Evolutionary conservation across 1,139 yeast genomes (phyloP).

Genomic region (Pichia cactophila): DNA sequence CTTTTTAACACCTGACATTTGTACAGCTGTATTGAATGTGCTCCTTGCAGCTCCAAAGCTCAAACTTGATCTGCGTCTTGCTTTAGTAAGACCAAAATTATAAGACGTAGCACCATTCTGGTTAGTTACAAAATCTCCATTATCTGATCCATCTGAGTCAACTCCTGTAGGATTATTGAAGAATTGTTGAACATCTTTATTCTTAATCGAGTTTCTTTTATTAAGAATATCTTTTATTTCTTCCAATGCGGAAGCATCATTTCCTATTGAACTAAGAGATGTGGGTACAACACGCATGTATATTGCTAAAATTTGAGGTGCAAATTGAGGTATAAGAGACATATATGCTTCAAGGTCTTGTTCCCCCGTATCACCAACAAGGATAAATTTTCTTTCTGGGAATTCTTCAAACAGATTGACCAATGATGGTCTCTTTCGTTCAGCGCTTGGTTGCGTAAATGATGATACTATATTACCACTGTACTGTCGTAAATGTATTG

Average conservation of each 20-base stretch:
- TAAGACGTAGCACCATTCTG: not conserved
- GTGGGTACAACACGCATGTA: conserved; percentile 74
- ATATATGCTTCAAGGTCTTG: conserved; percentile 88
- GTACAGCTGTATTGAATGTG: conserved; percentile 1
- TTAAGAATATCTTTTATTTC: conserved; percentile 29
- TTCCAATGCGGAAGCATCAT: conserved; percentile 35
- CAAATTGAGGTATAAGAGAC: conserved; percentile 55
- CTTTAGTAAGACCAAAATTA: not conserved
- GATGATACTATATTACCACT: conserved; percentile 73
- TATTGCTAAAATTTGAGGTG: conserved; percentile 61
- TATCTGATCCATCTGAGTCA: conserved; percentile 13
- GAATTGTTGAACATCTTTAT: not conserved
- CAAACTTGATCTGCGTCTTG: conserved; percentile 15
- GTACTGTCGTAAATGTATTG: conserved; percentile 82
- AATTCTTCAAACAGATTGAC: conserved; percentile 64
- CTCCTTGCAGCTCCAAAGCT: conserved; percentile 8
- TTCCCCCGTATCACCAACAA: conserved; percentile 95
- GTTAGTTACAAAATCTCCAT: not conserved
- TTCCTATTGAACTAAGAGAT: conserved; percentile 48
- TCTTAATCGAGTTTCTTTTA: conserved; percentile 8
- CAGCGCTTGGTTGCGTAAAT: conserved; percentile 78
- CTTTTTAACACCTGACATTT: conserved; percentile 5
- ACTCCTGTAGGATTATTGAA: conserved; percentile 13
- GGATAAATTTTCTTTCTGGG: conserved; percentile 65
- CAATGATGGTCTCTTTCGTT: conserved; percentile 65